Evolutionary conservation across 139 green algal genomes (phyloP), one percentile per base, ranked within the genome.

Genomic region (Haematococcus lacustris): DNA sequence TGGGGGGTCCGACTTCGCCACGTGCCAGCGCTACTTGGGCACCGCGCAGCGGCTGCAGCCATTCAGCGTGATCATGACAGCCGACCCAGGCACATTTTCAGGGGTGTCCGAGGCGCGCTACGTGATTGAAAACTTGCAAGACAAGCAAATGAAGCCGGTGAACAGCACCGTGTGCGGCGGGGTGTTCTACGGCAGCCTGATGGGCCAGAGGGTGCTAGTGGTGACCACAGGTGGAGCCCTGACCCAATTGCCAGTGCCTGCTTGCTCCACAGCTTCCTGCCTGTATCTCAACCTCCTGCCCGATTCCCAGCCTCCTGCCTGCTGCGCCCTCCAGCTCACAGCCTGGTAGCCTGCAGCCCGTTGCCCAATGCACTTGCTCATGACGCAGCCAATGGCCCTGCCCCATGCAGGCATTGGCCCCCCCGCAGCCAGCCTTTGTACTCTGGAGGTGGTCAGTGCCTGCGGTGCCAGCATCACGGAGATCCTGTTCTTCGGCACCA

Each of bases 371-470:
- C n/a, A n/a, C n/a, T n/a, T n/a, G n/a, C n/a, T n/a, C n/a, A n/a
- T n/a, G n/a, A n/a, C n/a, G n/a, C n/a, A n/a, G n/a, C n/a, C n/a
- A n/a, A n/a, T n/a, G n/a, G n/a, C n/a, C n/a, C n/a, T n/a, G n/a
- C n/a, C n/a, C n/a, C n/a, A n/a, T 53, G n/a, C 83, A 88, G 84
- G 84, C 64, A 89, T 89, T 71, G 81, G 84, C 5, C 76, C 81
- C 38, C 57, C 73, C 3, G 73, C 77, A 5, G 79, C 84, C 13
- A 73, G 70, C 0, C 40, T 86, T 68, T 89, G 84, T 63, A 62
- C 79, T 25, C 70, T 79, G 62, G 84, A 89, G 37, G 28, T 89
- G 3, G 23, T 87, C 39, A 66, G 30, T 17, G n/a, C 50, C 1
- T 91, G 83, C 71, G 82, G 83, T 21, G 13, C 63, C 0, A 37